Evolutionary conservation across 495 filamentous ascomycete genomes (phyloP), one percentile per base, ranked within the genome.

Genomic region (Xylaria flabelliformis): DNA sequence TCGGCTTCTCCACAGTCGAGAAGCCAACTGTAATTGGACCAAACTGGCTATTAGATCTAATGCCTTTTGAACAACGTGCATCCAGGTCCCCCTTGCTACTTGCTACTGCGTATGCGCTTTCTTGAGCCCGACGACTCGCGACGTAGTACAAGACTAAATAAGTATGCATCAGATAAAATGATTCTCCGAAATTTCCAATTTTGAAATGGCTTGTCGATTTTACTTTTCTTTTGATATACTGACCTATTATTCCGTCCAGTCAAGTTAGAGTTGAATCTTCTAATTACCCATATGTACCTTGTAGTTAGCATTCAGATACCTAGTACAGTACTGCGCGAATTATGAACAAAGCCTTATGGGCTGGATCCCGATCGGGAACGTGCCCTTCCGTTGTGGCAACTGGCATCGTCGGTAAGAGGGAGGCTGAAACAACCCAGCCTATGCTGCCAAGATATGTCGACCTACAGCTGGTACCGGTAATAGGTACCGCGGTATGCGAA

Each of bases 1-100:
- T 63, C 17, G 26, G 42, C n/a, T 63, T 64, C 61, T 64, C 61
- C 61, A 64, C 61, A 26, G 61, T 39, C 58, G 32, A 39, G 34
- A 39, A 10, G 17, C 32, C 58, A 61, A 61, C 19, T 41, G 34
- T 61, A 21, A 61, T 61, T 61, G 58, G 58, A 36, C 34, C 58
- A 61, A 36, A 61, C 17, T 36, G 13, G 34, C 6, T 21, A 12
- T 61, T 41, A 61, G 58, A 36, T 39, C n/a, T 36, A 41, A 61
- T 61, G 7, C 32, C 2, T 39, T 36, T 39, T 39, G 8, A 19
- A 39, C 39, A 1, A 21, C 58, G n/a, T n/a, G n/a, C n/a, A 21
- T 19, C 39, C 58, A 61, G 17, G 58, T 32, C 21, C 2, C 7
- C 58, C 58, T 32, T 39, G 8, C 26, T 29, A 29, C 51, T n/a